Percentiles rank a stretch among this genome's conserved stretches.
phyloP scores from a whole-genome alignment of 345 rosid species.

The Adansonia digitata region DNA sequence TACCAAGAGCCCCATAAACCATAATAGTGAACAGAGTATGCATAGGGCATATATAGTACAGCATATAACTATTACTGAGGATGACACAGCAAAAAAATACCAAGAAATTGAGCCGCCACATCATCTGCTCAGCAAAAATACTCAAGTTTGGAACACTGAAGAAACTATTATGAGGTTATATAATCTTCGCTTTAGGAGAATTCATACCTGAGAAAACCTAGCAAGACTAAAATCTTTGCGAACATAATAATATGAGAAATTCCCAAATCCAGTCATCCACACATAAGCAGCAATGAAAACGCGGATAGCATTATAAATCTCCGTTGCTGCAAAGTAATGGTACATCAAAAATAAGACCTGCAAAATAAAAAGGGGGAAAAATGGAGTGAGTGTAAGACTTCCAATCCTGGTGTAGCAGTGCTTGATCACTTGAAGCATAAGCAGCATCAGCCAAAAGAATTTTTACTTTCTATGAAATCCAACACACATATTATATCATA shows the following conservation, averaged over 20 bases:
- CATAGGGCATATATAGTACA: slow-evolving; percentile 98
- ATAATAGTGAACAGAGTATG: slow-evolving; percentile 97
- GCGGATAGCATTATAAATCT: slow-evolving; percentile 91
- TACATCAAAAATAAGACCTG: slow-evolving; percentile 99
- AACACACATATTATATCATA: not conserved
- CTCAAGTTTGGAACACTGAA: slow-evolving; percentile 5
- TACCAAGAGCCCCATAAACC: slow-evolving; percentile 96
- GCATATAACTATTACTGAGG: slow-evolving; percentile 84
- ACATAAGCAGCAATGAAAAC: slow-evolving; percentile 95
- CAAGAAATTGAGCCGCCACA: slow-evolving; percentile 99
- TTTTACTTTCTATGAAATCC: not conserved
- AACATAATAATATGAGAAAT: slow-evolving; percentile 93
- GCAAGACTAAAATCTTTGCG: slow-evolving; percentile 95
- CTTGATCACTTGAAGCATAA: slow-evolving; percentile 13
- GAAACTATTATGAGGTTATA: slow-evolving; percentile 14
- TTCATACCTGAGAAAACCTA: slow-evolving; percentile 91
- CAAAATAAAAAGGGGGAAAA: slow-evolving; percentile 10
- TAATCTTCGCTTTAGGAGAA: not conserved
- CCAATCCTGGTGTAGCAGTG: not conserved
- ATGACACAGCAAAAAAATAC: slow-evolving; percentile 80
- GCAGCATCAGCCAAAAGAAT: not conserved
- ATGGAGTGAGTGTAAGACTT: slow-evolving; percentile 14
- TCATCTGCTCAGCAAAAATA: slow-evolving; percentile 63
- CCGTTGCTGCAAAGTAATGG: slow-evolving; percentile 98
- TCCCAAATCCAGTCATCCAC: slow-evolving; percentile 99